Conservation (phyloP, 768 basidiomycete species). For the Clitopilus passeckerianus region DNA sequence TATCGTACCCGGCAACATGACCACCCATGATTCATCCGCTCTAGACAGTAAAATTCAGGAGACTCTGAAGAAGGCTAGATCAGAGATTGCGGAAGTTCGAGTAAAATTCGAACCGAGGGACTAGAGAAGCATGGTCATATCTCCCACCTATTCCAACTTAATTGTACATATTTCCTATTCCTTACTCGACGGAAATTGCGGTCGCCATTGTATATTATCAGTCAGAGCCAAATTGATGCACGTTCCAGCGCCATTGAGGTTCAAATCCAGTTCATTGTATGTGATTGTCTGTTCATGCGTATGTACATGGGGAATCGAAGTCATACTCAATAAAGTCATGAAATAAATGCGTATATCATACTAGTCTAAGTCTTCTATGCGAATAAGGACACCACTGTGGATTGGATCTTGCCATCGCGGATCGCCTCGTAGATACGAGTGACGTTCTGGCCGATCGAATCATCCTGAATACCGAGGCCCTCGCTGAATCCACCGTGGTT, state of each 20-base stretch:
- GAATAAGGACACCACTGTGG: conserved; percentile 53
- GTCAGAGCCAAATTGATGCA: neutral
- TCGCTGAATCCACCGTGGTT: conserved; percentile 46
- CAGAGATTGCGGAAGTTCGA: conserved; percentile 69
- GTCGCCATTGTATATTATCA: neutral
- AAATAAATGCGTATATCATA: neutral
- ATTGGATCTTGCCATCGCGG: conserved; percentile 59
- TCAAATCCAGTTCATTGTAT: neutral
- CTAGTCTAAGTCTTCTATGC: conserved; percentile 13
- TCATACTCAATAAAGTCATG: too few species aligned
- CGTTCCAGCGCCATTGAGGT: neutral
- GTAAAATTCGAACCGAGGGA: conserved; percentile 50
- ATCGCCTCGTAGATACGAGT: conserved; percentile 63
- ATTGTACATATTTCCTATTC: conserved; percentile 1
- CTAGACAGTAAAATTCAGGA: conserved; percentile 60
- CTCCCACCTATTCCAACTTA: neutral
- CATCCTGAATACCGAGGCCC: conserved; percentile 43
- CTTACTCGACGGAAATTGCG: neutral
- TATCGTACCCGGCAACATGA: conserved; percentile 55
- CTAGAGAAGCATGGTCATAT: neutral
- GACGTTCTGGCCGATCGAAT: conserved; percentile 69
- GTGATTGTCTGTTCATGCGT: too few species aligned
- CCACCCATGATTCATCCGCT: conserved; percentile 49
- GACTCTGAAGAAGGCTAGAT: conserved; percentile 49
- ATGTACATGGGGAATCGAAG: too few species aligned